Evolutionary conservation across 192 early-diverging fungal genomes (phyloP).

Genomic region (Backusella liffmaniae): DNA sequence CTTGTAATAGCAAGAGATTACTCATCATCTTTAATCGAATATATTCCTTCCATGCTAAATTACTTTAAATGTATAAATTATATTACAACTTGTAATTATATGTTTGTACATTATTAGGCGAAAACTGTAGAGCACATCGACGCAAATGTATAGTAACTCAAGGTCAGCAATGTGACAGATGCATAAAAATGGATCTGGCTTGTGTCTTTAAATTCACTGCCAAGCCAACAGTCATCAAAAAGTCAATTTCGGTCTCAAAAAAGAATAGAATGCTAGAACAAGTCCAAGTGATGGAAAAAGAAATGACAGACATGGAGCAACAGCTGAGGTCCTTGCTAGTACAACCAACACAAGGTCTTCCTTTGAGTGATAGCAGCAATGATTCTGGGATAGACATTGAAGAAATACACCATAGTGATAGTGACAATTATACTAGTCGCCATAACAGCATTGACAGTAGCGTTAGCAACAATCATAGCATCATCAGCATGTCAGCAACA

Average conservation of each 20-base stretch:
- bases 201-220: constrained; percentile 18
- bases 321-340: constrained; percentile 16
- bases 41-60: not conserved
- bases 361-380: not conserved
- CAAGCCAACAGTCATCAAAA: constrained; percentile 18
- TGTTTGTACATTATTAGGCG: constrained; percentile 1
- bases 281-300: constrained; percentile 4
- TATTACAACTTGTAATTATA: not conserved
- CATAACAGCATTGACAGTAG: not conserved
- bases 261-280: constrained; percentile 17
- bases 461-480: not conserved
- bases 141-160: constrained; percentile 17
- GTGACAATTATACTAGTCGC: not conserved
- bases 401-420: not conserved
- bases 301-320: not conserved
- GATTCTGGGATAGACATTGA: not conserved
- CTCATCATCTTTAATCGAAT: not conserved
- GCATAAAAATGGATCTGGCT: constrained; percentile 15
- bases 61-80: not conserved
- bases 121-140: constrained; percentile 24
- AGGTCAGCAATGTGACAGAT: constrained; percentile 20
- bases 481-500: not conserved
- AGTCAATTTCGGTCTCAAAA: constrained; percentile 7
- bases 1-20: not conserved
- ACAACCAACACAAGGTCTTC: not conserved